Percentiles rank a stretch among this genome's conserved stretches.
These are phyloP conservation scores for Sedum album DNA, from an alignment of 164 flowering plant genomes.

Conservation along the genomic window DNA sequence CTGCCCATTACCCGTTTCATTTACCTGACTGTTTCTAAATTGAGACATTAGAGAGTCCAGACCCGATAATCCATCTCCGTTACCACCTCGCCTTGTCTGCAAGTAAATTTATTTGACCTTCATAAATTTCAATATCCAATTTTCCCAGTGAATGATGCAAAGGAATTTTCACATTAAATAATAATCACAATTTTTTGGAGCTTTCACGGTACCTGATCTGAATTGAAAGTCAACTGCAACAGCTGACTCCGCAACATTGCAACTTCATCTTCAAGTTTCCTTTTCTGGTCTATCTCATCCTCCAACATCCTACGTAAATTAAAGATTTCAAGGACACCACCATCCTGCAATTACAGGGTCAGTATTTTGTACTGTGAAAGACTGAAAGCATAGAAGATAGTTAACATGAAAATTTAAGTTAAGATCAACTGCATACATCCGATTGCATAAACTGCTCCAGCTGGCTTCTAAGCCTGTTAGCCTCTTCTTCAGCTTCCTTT, in stretches of 20 bases:
- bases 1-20: slow-evolving; percentile 54
- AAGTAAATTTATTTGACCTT: neutral
- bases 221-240: slow-evolving; percentile 74
- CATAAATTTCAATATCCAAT: neutral
- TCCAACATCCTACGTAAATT: slow-evolving; percentile 57
- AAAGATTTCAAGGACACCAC: slow-evolving; percentile 47
- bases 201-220: slow-evolving; percentile 64
- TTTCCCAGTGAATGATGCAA: neutral
- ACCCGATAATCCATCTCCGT: slow-evolving; percentile 35
- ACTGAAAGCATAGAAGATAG: neutral
- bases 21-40: slow-evolving; percentile 39
- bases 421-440: slow-evolving; percentile 41
- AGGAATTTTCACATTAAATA: neutral
- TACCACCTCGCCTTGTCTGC: slow-evolving; percentile 63
- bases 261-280: slow-evolving; percentile 84
- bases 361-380: neutral
- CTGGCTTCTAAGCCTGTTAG: slow-evolving; percentile 47
- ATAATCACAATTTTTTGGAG: neutral
- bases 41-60: slow-evolving; percentile 52
- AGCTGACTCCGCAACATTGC: slow-evolving; percentile 59
- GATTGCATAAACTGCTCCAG: slow-evolving; percentile 35
- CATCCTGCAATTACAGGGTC: slow-evolving; percentile 40
- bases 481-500: slow-evolving; percentile 75
- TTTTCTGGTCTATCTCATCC: slow-evolving; percentile 62
- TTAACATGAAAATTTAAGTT: no score